Conservation (phyloP, 73 alveolate species). For the Halteria grandinella region DNA sequence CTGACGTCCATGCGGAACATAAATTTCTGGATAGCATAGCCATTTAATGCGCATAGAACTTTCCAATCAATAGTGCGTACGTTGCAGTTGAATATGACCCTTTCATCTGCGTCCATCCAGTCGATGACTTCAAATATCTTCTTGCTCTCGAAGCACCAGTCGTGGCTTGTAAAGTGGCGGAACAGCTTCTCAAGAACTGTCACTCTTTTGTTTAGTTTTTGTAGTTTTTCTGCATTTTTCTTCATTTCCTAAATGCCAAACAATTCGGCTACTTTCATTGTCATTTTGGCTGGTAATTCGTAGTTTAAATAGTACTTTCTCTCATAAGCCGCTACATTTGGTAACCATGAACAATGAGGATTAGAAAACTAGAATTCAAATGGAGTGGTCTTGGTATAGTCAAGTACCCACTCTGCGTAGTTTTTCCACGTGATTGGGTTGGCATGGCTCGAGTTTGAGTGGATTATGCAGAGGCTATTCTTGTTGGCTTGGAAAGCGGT, state of each 20-base stretch:
- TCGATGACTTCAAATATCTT: slow-evolving; percentile 45
- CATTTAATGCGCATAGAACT: no score
- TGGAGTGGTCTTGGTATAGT: background rate
- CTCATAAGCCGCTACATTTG: slow-evolving; percentile 33
- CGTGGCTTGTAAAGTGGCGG: slow-evolving; percentile 59
- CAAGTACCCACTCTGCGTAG: slow-evolving; percentile 16
- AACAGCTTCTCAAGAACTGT: background rate
- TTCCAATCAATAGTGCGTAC: slow-evolving; percentile 81
- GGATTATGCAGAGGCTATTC: slow-evolving; percentile 33
- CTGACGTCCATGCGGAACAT: no score
- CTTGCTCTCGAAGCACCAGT: slow-evolving; percentile 80
- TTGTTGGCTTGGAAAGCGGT: slow-evolving; percentile 20
- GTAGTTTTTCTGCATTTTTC: slow-evolving; percentile 66
- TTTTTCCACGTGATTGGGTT: slow-evolving; percentile 80
- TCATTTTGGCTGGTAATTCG: slow-evolving; percentile 63
- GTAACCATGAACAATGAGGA: slow-evolving; percentile 54
- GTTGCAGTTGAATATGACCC: slow-evolving; percentile 63
- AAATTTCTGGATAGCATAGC: no score
- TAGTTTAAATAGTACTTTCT: slow-evolving; percentile 25
- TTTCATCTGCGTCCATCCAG: slow-evolving; percentile 62
- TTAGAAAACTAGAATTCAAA: slow-evolving; percentile 47
- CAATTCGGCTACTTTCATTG: slow-evolving; percentile 26
- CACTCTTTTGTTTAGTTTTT: slow-evolving; percentile 26
- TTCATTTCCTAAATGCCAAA: slow-evolving; percentile 60
- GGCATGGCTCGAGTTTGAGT: slow-evolving; percentile 70